Conservation (phyloP, 768 basidiomycete genomes). For the Rhizopogon rudus region DNA sequence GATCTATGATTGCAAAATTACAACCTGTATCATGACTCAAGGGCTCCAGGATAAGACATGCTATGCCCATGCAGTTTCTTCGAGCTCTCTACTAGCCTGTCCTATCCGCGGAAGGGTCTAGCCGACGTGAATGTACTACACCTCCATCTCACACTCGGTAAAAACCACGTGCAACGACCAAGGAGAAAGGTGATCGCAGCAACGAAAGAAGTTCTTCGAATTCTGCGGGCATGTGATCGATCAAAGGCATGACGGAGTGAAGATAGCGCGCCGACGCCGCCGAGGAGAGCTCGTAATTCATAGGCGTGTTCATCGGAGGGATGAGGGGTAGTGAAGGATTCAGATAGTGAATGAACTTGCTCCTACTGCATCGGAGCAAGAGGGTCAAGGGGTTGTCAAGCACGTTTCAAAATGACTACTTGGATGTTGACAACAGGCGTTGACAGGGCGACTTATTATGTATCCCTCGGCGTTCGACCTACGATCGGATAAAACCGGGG, state of each 20-base stretch:
- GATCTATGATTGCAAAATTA: neutral
- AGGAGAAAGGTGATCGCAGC: neutral
- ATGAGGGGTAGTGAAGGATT: no score
- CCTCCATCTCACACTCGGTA: neutral
- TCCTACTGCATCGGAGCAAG: neutral
- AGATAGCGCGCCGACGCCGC: no score
- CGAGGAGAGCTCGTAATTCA: no score
- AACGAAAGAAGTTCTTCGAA: neutral
- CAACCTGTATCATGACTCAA: neutral
- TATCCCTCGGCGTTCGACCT: no score
- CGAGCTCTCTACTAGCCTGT: no score
- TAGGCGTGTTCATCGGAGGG: neutral
- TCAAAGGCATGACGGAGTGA: no score
- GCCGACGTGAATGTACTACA: no score
- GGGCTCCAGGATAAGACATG: no score
- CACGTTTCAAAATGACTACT: no score
- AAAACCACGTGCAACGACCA: neutral
- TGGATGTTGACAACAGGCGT: no score
- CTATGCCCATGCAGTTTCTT: neutral
- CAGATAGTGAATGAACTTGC: neutral
- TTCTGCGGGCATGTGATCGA: neutral
- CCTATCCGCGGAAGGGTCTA: neutral
- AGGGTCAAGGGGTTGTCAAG: neutral
- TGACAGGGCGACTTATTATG: no score
- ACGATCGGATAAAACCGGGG: no score